Evolutionary conservation across 345 rosid species (phyloP), one percentile per base, ranked within the genome.

Genomic region (Gossypium raimondii): DNA sequence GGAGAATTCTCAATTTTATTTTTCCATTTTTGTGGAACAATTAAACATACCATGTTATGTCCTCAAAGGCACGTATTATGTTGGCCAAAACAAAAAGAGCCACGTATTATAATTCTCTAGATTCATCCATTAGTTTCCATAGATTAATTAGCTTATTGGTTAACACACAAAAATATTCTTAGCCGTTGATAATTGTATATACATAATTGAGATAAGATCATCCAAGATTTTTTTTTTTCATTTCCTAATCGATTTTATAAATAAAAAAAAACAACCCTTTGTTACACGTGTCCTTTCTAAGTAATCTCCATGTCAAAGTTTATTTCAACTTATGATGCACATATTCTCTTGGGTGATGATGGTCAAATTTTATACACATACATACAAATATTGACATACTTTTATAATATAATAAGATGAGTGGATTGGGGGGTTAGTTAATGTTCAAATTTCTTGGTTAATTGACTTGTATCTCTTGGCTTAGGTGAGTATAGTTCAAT

Each of bases 391-490:
- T 34, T 34, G 41, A 34, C 41, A 5, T 53, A 52, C n/a, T 5
- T 5, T 4, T 45, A 45, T 24, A 24, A 68, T 68, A 38, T 20
- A 44, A 41, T 11, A 9, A 2, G 4, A 29, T 20, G 16, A 45
- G 25, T n/a, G 7, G 24, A 50, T 75, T 14, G 65, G 76, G 17
- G 81, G 78, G 73, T 11, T 11, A 62, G 86, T 71, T 83, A 77
- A 76, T 67, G 10, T 73, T 78, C 83, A 84, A 79, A 59, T 6
- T 75, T 77, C 18, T 78, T 55, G 64, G 48, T 53, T 56, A 72
- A 79, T 80, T 83, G 85, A 80, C 85, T 85, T 82, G 53, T 74
- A 38, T 84, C 78, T 75, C 82, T 76, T 24, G 59, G 79, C 76
- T 79, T 84, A 77, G 83, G 84, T 88, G 73, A 7, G 74, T 57